Base-by-base conservation (phyloP, 352 stramenopile genomes). In the Phytophthora hibernalis region DNA sequence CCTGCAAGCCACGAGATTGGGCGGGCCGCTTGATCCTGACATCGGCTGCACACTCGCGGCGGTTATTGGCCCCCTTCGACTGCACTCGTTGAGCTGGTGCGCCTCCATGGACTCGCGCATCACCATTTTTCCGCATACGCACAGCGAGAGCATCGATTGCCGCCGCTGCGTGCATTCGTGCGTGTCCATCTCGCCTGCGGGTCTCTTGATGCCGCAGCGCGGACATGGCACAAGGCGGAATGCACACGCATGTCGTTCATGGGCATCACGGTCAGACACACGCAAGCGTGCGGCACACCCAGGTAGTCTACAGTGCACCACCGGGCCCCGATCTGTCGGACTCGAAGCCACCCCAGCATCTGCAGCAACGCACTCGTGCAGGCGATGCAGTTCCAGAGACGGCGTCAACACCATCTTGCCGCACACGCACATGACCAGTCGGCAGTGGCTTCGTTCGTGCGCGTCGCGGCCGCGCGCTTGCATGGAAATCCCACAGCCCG, bases 381-480 rank as follows among this genome's bases (percentile, higher is more conserved):
- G 60, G 44, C 87, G 76, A 57, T 90, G 79, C 33, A 85, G 56
- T 54, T 78, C 79, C 10, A 89, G 49, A 12, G 80, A 89, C 31
- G 73, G 60, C 3, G 77, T 87, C 12, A 88, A 57, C 35, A 91
- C 79, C 79, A 91, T 90, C 57, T 87, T 87, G 16, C 77, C 80
- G 33, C 83, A 91, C 0, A 68, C 48, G 50, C 83, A 91, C 80
- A 91, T 84, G 21, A 75, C 71, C 18, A 91, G 70, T 26, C 83
- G 77, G 37, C 83, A 90, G 38, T 90, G 83, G 31, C 83, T 91
- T 40, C 85, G 65, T n/a, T 91, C 83, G 52, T 91, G 83, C 6
- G 79, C 80, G 24, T 81, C 81, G n/a, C 70, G 80, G 11, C 76
- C 80, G 1, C 83, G 72, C 1, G 79, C 79, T 43, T 83, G 72